Evolutionary conservation across 345 rosid genomes (phyloP), one percentile per base, ranked within the genome.

Genomic region (Tarenaya hassleriana): DNA sequence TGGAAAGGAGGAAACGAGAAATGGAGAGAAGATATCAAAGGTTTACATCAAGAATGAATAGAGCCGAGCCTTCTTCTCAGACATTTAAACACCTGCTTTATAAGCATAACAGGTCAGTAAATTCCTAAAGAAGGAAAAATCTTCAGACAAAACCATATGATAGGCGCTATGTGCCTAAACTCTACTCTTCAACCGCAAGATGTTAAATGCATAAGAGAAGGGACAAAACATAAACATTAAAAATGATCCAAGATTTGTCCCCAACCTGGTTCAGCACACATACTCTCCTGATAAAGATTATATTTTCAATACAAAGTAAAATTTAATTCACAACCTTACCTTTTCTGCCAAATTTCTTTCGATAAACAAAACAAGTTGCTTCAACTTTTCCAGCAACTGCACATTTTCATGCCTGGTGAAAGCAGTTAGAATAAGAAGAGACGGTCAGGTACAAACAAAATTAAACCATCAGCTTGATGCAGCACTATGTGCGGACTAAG

Each of bases 351-450:
- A 62, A 29, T 73, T 85, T 72, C 80, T 79, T 57, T 81, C 97
- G 35, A 88, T 69, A 64, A 85, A 92, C 61, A 92, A 46, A 44
- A 64, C 84, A 77, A 92, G 76, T 55, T 92, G 98, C 71, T 85
- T 92, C 88, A 92, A 60, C 58, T 88, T 88, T 59, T 92, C 97
- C 73, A 92, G 66, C 64, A 61, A 72, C 56, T 92, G 85, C 69
- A 81, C 79, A 68, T 83, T 77, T 69, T 92, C 95, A 67, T 92
- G 98, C 91, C 98, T 92, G 90, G 53, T 58, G 72, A 55, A 74
- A 14, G 48, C 15, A 53, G 40, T 33, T 52, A 71, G 50, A 58
- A 41, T 62, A 40, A 65, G 32, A 35, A 52, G 50, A 60, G 41
- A 63, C 31, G 31, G 63, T 16, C 5, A n/a, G 14, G 31, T 16